Evolutionary conservation across 306 rosid genomes (phyloP).

Genomic region (Prunus kanzakura): DNA sequence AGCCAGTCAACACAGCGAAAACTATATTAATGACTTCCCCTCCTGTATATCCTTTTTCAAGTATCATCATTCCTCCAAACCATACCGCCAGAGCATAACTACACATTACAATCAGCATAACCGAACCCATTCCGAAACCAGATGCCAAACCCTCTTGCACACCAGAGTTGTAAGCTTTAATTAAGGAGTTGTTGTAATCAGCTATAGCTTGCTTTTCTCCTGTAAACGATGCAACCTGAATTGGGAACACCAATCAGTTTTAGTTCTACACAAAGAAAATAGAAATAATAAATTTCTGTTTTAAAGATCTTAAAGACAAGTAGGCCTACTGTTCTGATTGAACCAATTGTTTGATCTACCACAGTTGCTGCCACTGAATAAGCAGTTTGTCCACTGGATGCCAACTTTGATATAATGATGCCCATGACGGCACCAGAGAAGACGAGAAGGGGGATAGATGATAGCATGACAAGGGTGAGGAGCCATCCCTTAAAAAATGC

Average conservation of each 20-base stretch:
- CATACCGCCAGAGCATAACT: slow-evolving; percentile 68
- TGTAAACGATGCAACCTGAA: slow-evolving; percentile 88
- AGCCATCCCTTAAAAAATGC: slow-evolving; percentile 79
- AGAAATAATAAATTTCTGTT: not conserved
- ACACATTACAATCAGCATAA: slow-evolving; percentile 33
- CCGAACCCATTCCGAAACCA: slow-evolving; percentile 57
- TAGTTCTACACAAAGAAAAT: not conserved
- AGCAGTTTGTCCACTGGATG: slow-evolving; percentile 55
- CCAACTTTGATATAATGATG: slow-evolving; percentile 36
- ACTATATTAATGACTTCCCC: slow-evolving; percentile 65
- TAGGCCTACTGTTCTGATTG: slow-evolving; percentile 30
- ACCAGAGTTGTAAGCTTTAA: slow-evolving; percentile 49
- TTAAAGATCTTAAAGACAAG: not conserved
- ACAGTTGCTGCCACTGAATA: slow-evolving; percentile 30
- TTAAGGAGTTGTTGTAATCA: slow-evolving; percentile 52
- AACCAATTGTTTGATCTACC: slow-evolving; percentile 31
- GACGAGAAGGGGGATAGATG: slow-evolving; percentile 60
- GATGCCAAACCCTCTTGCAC: slow-evolving; percentile 66
- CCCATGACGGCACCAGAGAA: slow-evolving; percentile 52
- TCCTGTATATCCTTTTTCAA: slow-evolving; percentile 70
- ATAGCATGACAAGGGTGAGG: slow-evolving; percentile 69
- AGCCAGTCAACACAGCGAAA: slow-evolving; percentile 58
- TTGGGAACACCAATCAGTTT: slow-evolving; percentile 1
- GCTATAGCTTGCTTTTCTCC: slow-evolving; percentile 77
- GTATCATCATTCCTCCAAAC: slow-evolving; percentile 74